Conservation (phyloP, 2,329 filamentous ascomycete species). For the Aspergillus fijiensis region DNA sequence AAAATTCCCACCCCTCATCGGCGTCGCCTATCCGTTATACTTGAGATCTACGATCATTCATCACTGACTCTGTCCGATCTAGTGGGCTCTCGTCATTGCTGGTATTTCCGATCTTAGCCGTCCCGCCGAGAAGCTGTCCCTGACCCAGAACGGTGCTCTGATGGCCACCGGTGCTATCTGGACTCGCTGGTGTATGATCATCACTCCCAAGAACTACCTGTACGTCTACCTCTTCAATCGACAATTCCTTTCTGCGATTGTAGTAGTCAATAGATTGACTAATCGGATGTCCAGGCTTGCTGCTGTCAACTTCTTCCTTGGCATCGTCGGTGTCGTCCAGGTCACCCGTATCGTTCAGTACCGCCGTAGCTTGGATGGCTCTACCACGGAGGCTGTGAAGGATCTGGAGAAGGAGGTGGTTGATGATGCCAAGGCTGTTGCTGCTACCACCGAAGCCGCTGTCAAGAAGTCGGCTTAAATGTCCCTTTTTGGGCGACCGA, state of each 20-base stretch:
- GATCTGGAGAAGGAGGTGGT: slow-evolving; percentile 38
- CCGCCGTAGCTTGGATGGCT: slow-evolving; percentile 56
- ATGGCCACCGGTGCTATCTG: slow-evolving; percentile 92
- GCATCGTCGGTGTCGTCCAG: slow-evolving; percentile 80
- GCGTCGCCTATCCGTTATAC: neutral
- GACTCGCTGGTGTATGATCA: slow-evolving; percentile 98
- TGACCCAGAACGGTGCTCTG: slow-evolving; percentile 88
- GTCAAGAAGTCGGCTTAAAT: slow-evolving; percentile 34
- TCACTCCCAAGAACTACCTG: slow-evolving; percentile 90
- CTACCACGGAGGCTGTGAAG: slow-evolving; percentile 39
- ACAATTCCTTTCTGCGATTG: neutral
- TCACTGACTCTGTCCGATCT: slow-evolving; percentile 13
- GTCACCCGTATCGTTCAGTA: slow-evolving; percentile 71
- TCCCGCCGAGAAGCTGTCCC: slow-evolving; percentile 86
- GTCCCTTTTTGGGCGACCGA: neutral
- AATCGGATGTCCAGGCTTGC: slow-evolving; percentile 62
- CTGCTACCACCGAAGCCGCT: slow-evolving; percentile 30
- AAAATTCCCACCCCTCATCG: neutral
- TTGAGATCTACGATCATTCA: slow-evolving; percentile 8
- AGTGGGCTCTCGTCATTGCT: slow-evolving; percentile 92
- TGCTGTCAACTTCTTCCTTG: slow-evolving; percentile 97
- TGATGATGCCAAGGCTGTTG: slow-evolving; percentile 37
- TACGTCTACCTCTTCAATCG: slow-evolving; percentile 45
- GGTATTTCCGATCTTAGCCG: slow-evolving; percentile 89
- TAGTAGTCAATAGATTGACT: neutral